A percentile compares a stretch with the other conserved stretches of the same genome.
Evolutionary conservation across 1,284 basidiomycete genomes (phyloP).

Genomic region (Inonotus obliquus): DNA sequence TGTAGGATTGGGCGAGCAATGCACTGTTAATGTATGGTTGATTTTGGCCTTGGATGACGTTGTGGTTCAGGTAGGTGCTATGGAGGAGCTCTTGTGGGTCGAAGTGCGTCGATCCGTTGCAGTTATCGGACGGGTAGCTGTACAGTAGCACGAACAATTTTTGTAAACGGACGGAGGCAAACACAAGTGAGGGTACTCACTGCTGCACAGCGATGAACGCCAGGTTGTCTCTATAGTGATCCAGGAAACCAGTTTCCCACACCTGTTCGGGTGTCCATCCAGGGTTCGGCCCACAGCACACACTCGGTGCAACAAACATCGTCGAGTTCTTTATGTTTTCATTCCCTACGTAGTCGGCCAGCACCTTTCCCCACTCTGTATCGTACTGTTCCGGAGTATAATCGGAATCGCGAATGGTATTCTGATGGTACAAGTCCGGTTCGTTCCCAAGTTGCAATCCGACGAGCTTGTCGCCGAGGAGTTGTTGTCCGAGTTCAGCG

Average conservation of each 20-base stretch:
- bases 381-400: conserved; percentile 32
- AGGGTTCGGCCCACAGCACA: conserved; percentile 32
- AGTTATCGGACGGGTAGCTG: conserved; percentile 17
- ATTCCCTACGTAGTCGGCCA: conserved; percentile 25
- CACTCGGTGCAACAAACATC: conserved; percentile 35
- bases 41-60: conserved; percentile 2
- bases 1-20: conserved; percentile 15
- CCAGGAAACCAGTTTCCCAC: conserved; percentile 18
- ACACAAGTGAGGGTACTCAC: conserved; percentile 12
- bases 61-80: conserved; percentile 17
- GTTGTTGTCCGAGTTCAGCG: conserved; percentile 22
- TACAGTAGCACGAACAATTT: neutral
- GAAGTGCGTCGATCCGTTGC: conserved; percentile 3
- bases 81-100: conserved; percentile 3
- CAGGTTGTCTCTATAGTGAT: conserved; percentile 19
- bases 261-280: conserved; percentile 22
- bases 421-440: conserved; percentile 33
- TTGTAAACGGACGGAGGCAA: neutral
- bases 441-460: conserved; percentile 39
- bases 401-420: conserved; percentile 14
- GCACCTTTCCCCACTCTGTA: conserved; percentile 30
- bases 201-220: conserved; percentile 22
- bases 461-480: conserved; percentile 31
- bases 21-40: conserved; percentile 16
- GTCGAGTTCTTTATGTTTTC: conserved; percentile 24